Conservation (phyloP, 2,329 filamentous ascomycete genomes). For the Botrytis byssoidea region DNA sequence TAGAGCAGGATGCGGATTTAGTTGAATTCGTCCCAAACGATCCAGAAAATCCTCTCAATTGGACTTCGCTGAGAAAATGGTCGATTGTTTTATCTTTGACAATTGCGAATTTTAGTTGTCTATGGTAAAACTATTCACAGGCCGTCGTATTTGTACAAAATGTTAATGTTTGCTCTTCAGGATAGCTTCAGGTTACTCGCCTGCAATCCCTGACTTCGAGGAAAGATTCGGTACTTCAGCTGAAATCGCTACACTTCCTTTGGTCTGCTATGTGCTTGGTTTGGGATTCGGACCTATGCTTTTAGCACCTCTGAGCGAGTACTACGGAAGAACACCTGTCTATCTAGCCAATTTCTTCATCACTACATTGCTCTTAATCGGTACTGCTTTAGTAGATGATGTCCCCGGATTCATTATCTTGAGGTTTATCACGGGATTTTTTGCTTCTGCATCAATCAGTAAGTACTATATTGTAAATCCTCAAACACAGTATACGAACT, state of each 20-base stretch:
- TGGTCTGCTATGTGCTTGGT: constrained; percentile 54
- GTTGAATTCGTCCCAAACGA: constrained; percentile 26
- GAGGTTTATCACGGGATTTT: constrained; percentile 49
- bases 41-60: constrained; percentile 33
- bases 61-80: constrained; percentile 29
- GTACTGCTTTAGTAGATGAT: constrained; percentile 58
- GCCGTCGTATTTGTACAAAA: constrained; percentile 46
- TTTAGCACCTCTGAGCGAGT: constrained; percentile 59
- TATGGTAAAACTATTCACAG: constrained; percentile 48
- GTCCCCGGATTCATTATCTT: constrained; percentile 47
- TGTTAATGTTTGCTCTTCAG: constrained; percentile 43
- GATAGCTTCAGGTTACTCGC: constrained; percentile 27
- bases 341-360: constrained; percentile 47
- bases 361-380: constrained; percentile 59
- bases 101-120: constrained; percentile 10
- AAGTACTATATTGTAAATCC: not conserved
- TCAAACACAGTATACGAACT: not conserved
- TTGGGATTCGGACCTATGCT: constrained; percentile 60
- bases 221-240: not conserved
- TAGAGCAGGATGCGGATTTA: not conserved
- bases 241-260: constrained; percentile 16
- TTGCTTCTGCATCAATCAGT: constrained; percentile 39
- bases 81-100: constrained; percentile 35
- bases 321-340: constrained; percentile 51
- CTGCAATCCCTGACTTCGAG: not conserved